Base-by-base conservation (phyloP, 2,329 filamentous ascomycete genomes). In the Sporothrix phasma region DNA sequence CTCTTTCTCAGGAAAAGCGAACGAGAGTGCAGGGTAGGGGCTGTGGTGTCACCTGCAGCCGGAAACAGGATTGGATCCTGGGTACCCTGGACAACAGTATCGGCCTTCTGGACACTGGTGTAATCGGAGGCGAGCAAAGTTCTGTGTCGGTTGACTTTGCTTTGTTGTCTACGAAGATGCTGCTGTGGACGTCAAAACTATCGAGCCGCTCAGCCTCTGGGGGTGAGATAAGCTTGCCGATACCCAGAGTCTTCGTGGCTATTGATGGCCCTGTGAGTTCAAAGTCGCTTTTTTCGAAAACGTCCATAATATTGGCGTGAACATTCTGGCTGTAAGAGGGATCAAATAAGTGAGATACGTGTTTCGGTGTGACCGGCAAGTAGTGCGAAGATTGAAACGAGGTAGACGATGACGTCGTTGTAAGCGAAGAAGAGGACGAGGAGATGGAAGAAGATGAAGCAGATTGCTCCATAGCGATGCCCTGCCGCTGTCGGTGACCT, bases 171-270 rank as follows among this genome's bases (percentile, higher is more conserved):
- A n/a, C n/a, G n/a, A n/a, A 6, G 41, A 22, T 10, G 19, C 11
- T 24, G 31, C 10, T 22, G n/a, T 19, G 11, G 51, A 8, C 5
- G 17, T 58, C 54, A 71, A 85, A 86, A 69, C 73, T 83, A 67
- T 86, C 83, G 45, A 77, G 73, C 58, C 77, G 78, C 39, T 77
- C 72, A n/a, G 76, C 76, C 43, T 86, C 84, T 24, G 84, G 84
- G 37, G 84, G 84, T 24, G 84, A 87, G 80, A 87, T 85, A 65
- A 87, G 75, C 66, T 76, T 85, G 75, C 73, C 79, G 68, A 83
- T 81, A 66, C 80, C 76, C 62, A 79, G 69, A 2, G 72, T 69
- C 68, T 80, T 81, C 71, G 77, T 80, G 4, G 49, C 11, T 17
- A 19, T 49, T 11, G 39, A n/a, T 17, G 43, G 13, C 39, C 47